Evolutionary conservation across 2,329 filamentous ascomycete genomes (phyloP).

Genomic region (Sclerotinia minor): DNA sequence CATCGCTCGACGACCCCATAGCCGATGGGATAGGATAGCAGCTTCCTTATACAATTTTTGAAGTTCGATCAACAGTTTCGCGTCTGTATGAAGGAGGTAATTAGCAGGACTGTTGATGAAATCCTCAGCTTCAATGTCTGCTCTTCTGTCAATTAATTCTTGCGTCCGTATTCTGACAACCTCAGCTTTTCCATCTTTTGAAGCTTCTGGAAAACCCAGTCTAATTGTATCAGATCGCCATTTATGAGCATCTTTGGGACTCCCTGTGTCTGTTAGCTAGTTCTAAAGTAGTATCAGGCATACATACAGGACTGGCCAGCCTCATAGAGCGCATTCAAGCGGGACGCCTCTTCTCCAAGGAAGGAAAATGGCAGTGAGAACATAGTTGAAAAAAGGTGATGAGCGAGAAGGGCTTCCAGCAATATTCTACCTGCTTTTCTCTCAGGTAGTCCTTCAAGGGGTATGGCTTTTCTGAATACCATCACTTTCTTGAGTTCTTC

Average conservation of each 20-base stretch:
- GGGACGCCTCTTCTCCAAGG: not conserved
- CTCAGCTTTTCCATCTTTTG: slow-evolving; percentile 9
- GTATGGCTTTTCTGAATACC: not conserved
- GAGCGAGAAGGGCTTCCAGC: not conserved
- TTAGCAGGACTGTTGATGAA: slow-evolving; percentile 26
- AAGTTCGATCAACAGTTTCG: not conserved
- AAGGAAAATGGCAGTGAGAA: not conserved
- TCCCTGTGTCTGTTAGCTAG: slow-evolving; percentile 21
- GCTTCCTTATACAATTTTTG: slow-evolving; percentile 27
- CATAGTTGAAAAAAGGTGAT: not conserved
- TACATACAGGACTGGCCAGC: not conserved
- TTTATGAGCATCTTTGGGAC: slow-evolving; percentile 28
- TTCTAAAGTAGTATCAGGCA: fast-evolving
- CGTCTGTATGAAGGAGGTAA: not conserved
- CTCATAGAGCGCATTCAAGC: not conserved
- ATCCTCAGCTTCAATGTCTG: not conserved
- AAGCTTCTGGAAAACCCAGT: not conserved
- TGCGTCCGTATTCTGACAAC: slow-evolving; percentile 8
- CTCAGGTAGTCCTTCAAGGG: not conserved
- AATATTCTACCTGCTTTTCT: not conserved
- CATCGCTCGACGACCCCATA: slow-evolving; percentile 28
- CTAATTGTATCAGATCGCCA: slow-evolving; percentile 32
- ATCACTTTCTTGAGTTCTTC: slow-evolving; percentile 1
- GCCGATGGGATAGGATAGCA: slow-evolving; percentile 23
- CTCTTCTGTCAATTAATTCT: not conserved